These are phyloP conservation scores for Elaeagnus macrophylla DNA, from an alignment of 306 rosid genomes.

Conservation along the genomic window DNA sequence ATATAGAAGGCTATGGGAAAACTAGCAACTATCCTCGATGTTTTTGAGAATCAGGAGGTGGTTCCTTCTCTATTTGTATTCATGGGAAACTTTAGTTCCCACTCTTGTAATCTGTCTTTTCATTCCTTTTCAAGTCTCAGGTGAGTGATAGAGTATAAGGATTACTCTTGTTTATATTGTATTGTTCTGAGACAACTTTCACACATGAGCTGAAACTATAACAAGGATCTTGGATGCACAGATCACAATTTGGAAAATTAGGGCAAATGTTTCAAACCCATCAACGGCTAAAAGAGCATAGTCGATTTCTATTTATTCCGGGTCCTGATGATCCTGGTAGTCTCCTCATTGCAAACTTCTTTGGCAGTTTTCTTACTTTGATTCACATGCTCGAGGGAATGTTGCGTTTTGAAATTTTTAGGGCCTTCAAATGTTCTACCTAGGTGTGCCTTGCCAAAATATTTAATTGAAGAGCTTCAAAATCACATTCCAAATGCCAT, in stretches of 20 bases:
- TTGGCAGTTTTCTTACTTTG: neutral
- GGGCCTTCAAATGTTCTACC: slow-evolving; percentile 80
- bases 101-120: slow-evolving; percentile 73
- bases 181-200: slow-evolving; percentile 1
- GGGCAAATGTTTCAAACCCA: slow-evolving; percentile 69
- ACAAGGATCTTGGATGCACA: slow-evolving; percentile 26
- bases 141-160: slow-evolving; percentile 25
- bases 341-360: neutral
- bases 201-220: slow-evolving; percentile 6
- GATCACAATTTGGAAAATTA: slow-evolving; percentile 73
- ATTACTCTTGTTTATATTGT: slow-evolving; percentile 1
- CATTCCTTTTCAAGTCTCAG: slow-evolving; percentile 63
- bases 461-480: slow-evolving; percentile 74
- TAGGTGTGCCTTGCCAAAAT: slow-evolving; percentile 68
- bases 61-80: slow-evolving; percentile 84
- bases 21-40: slow-evolving; percentile 59
- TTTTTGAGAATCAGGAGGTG: slow-evolving; percentile 66
- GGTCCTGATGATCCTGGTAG: slow-evolving; percentile 95
- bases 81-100: slow-evolving; percentile 92
- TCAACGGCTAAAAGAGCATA: slow-evolving; percentile 54
- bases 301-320: slow-evolving; percentile 79
- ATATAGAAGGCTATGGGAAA: slow-evolving; percentile 73
- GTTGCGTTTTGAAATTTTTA: slow-evolving; percentile 16
- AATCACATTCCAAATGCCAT: slow-evolving; percentile 68
- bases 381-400: neutral